Evolutionary conservation across 805 yeast species (phyloP).

Genomic region (Ogataea angusta): DNA sequence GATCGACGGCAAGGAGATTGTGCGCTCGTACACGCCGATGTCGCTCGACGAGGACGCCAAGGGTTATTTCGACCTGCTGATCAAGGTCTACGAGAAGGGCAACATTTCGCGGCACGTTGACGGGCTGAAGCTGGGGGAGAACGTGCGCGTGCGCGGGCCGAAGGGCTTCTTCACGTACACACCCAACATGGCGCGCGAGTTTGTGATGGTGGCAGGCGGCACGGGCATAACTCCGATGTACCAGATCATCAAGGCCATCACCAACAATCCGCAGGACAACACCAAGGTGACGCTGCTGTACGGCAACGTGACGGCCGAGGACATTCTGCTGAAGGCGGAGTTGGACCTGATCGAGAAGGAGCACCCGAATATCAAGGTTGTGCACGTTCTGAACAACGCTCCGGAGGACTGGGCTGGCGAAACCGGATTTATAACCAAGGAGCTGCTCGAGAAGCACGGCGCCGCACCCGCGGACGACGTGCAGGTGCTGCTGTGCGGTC

Average conservation of each 20-base stretch:
- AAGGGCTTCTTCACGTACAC: constrained; percentile 82
- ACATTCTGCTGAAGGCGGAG: constrained; percentile 77
- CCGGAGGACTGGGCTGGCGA: constrained; percentile 74
- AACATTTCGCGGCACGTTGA: constrained; percentile 76
- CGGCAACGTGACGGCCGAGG: constrained; percentile 78
- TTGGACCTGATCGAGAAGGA: constrained; percentile 60
- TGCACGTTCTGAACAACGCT: constrained; percentile 74
- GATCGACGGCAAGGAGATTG: constrained; percentile 74
- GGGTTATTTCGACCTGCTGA: constrained; percentile 82
- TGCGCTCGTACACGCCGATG: constrained; percentile 88
- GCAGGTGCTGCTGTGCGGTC: constrained; percentile 86
- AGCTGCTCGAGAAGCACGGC: constrained; percentile 58
- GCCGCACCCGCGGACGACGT: constrained; percentile 59
- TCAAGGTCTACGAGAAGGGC: constrained; percentile 84
- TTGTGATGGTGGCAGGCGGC: constrained; percentile 96
- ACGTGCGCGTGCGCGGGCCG: constrained; percentile 81
- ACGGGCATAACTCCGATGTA: constrained; percentile 97
- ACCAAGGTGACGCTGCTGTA: constrained; percentile 74
- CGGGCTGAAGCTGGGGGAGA: constrained; percentile 72
- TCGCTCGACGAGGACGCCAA: constrained; percentile 67
- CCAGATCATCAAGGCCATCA: constrained; percentile 82
- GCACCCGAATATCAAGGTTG: constrained; percentile 61
- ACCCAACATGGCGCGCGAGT: constrained; percentile 68
- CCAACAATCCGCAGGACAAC: constrained; percentile 69
- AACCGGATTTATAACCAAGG: constrained; percentile 77